phyloP scores from a whole-genome alignment of 1,139 yeast genomes.

The Eremothecium cymbalariae region DNA sequence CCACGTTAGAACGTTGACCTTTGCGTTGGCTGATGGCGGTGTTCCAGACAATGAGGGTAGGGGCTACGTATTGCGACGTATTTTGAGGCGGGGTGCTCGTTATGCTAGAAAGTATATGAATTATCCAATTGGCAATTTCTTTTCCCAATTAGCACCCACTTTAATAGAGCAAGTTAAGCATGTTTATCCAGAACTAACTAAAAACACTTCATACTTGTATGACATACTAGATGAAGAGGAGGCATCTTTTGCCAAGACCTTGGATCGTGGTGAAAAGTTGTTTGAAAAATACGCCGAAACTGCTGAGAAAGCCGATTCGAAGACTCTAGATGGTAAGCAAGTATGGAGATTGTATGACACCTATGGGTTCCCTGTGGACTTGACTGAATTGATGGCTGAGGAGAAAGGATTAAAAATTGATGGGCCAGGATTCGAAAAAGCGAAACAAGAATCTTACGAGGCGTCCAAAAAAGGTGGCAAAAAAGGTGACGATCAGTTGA shows the following conservation, averaged over 20 bases:
- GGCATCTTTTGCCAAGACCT: conserved; percentile 84
- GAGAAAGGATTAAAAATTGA: conserved; percentile 93
- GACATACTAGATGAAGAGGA: conserved; percentile 96
- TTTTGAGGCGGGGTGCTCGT: conserved; percentile 95
- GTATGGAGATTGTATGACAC: conserved; percentile 99
- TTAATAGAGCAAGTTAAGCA: conserved; percentile 81
- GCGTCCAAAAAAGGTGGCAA: conserved; percentile 89
- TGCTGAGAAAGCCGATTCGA: conserved; percentile 69
- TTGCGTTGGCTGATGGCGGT: conserved; percentile 97
- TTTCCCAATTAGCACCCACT: conserved; percentile 86
- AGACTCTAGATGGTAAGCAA: conserved; percentile 80
- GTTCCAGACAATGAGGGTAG: conserved; percentile 99
- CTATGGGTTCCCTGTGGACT: conserved; percentile 98
- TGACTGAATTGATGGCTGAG: conserved; percentile 97
- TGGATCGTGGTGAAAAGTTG: conserved; percentile 95
- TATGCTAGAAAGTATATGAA: conserved; percentile 93
- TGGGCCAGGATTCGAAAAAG: conserved; percentile 83
- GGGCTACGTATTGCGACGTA: conserved; percentile 95
- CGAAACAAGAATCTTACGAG: conserved; percentile 80
- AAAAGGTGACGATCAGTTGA: conserved; percentile 46
- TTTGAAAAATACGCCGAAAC: conserved; percentile 86
- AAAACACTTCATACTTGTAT: conserved; percentile 64
- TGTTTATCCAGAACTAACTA: conserved; percentile 82
- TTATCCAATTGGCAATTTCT: conserved; percentile 90
- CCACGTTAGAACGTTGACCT: conserved; percentile 92